A percentile compares a stretch with the other conserved stretches of the same genome.
Conservation (phyloP, 1,284 basidiomycete genomes). For the Ceraceosorus guamensis region DNA sequence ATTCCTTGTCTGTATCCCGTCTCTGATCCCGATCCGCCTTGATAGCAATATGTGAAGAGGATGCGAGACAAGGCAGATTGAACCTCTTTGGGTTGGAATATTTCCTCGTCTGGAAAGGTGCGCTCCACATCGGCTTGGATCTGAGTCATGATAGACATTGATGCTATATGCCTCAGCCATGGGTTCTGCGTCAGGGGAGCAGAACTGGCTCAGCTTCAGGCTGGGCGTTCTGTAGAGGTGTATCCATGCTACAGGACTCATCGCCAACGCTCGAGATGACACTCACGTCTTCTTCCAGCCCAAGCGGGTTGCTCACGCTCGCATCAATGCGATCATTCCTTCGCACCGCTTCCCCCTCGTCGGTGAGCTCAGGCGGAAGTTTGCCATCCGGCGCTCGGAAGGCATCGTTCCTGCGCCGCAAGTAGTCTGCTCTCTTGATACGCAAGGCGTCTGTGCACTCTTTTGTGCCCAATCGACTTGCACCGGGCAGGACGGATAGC, state of each 20-base stretch:
- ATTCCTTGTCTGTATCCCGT: slow-evolving; percentile 46
- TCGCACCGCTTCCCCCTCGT: not conserved
- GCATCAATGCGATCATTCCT: slow-evolving; percentile 12
- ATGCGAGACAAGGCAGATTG: slow-evolving; percentile 9
- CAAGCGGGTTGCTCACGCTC: slow-evolving; percentile 39
- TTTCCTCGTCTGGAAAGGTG: slow-evolving; percentile 31
- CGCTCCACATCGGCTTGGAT: slow-evolving; percentile 35
- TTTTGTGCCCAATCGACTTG: too few relatives aligned
- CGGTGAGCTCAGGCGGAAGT: slow-evolving; percentile 3
- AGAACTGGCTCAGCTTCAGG: not conserved
- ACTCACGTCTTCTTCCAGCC: slow-evolving; percentile 26
- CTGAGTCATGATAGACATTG: slow-evolving; percentile 21
- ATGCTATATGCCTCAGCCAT: slow-evolving; percentile 29
- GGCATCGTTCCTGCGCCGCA: not conserved
- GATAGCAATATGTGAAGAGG: slow-evolving; percentile 35
- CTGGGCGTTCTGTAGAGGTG: too few relatives aligned
- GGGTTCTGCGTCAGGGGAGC: slow-evolving; percentile 16
- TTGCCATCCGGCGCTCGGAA: slow-evolving; percentile 9
- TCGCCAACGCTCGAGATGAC: not conserved
- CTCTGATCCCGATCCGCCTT: slow-evolving; percentile 23
- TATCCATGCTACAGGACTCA: not conserved
- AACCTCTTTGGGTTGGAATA: slow-evolving; percentile 12
- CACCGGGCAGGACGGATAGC: too few relatives aligned
- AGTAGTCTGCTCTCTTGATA: too few relatives aligned
- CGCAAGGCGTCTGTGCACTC: too few relatives aligned